Evolutionary conservation across 176 grass and related monocot genomes (phyloP), one percentile per base, ranked within the genome.

Genomic region (Luzula sylvatica): DNA sequence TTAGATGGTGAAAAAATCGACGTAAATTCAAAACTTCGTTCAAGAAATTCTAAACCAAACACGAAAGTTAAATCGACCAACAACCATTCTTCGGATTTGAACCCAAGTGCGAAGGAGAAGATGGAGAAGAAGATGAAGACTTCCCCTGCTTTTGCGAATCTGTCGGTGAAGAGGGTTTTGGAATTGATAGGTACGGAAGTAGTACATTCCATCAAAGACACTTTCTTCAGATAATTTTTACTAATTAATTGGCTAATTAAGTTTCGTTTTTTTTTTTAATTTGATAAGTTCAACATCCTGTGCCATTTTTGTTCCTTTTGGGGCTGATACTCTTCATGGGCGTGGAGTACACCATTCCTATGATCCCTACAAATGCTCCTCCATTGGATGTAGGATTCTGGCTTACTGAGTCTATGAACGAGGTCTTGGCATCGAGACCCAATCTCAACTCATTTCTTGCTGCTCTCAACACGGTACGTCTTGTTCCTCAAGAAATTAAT

Each of bases 291-390:
- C 67, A 58, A n/a, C 81, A 98, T 70, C 85, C 85, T 28, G 16
- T 46, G 14, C 62, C 81, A 3, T 80, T 46, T 55, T 51, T 78
- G 4, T 89, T 89, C 41, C 62, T 26, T 4, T 49, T 87, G 58
- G 66, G 53, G 15, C 50, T 96, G 21, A 52, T 96, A 38, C 42
- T 82, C 20, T 96, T 96, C 71, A 96, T 96, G 92, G 71, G 43
- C 67, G 81, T 96, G 20, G 92, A 96, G 74, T 96, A 96, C 59
- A 96, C 81, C 49, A 80, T 89, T 67, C 77, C 75, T 26, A 89
- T 96, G 92, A 46, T 96, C 15, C 40, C 60, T 7, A 65, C 65
- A 24, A n/a, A 23, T 51, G 48, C 92, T 16, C 68, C 85, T 42
- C 85, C 92, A 6, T 40, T 96, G 3, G 92, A 96, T 66, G 53